Percentiles rank a stretch among this genome's conserved stretches.
Conservation (phyloP, 2,329 filamentous ascomycete species). For the Neonectria punicea region DNA sequence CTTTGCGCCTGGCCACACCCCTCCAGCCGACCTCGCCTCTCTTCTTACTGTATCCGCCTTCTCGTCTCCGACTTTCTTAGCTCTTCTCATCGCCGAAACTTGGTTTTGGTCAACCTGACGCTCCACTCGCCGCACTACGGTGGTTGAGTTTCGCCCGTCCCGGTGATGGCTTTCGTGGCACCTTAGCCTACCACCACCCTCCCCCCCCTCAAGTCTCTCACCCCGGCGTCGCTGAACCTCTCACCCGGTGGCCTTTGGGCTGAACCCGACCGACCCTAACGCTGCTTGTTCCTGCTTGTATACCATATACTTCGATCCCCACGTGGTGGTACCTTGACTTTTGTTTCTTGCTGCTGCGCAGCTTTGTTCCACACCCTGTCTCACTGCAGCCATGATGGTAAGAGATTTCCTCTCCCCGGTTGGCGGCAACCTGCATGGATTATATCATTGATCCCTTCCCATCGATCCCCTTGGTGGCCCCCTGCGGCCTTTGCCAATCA, state of each 20-base stretch:
- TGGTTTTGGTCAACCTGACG: constrained; percentile 38
- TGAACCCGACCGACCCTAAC: constrained; percentile 42
- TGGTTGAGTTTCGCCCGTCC: constrained; percentile 43
- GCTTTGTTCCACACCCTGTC: constrained; percentile 48
- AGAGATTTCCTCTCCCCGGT: constrained; percentile 53
- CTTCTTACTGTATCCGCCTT: constrained; percentile 34
- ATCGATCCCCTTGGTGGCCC: constrained; percentile 42
- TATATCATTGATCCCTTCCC: constrained; percentile 54
- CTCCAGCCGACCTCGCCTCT: constrained; percentile 34
- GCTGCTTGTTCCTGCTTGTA: constrained; percentile 48
- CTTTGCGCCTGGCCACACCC: constrained; percentile 39
- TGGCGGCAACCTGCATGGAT: constrained; percentile 57
- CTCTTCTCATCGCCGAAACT: constrained; percentile 34
- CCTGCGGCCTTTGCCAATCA: constrained; percentile 42
- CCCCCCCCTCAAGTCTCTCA: constrained; percentile 42
- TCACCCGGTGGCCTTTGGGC: constrained; percentile 43
- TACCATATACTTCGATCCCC: constrained; percentile 49
- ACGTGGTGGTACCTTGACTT: constrained; percentile 51
- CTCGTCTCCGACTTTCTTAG: constrained; percentile 37
- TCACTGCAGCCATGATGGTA: constrained; percentile 60
- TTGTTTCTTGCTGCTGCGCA: constrained; percentile 45
- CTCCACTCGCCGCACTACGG: constrained; percentile 44
- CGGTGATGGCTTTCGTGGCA: constrained; percentile 50
- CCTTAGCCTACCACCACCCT: constrained; percentile 48
- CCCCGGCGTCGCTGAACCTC: constrained; percentile 46